Conservation (phyloP, 768 basidiomycete species). For the Tricholoma matsutake region DNA sequence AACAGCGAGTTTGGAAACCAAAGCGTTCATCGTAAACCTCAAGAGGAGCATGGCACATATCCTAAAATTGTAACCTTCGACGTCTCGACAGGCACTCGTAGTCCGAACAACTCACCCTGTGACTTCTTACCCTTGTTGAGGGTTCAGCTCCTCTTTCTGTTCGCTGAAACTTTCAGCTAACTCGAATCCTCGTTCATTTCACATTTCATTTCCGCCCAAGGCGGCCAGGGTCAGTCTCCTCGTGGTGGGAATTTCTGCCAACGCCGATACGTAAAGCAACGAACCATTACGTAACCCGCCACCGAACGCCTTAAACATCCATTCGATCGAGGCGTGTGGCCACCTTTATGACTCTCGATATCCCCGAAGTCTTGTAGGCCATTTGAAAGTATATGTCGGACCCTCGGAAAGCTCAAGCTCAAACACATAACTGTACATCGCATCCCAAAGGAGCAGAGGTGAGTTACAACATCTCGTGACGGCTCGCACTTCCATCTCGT, state of each 20-base stretch:
- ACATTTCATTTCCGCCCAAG: background rate
- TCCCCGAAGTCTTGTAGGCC: background rate
- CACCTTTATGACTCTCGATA: slow-evolving; percentile 5
- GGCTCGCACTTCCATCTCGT: background rate
- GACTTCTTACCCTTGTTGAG: background rate
- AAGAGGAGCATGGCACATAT: background rate
- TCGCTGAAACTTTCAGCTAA: background rate
- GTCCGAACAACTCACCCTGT: background rate
- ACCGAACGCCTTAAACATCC: slow-evolving; percentile 2
- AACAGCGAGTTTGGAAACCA: background rate
- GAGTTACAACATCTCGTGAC: slow-evolving; percentile 1
- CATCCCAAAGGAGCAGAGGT: slow-evolving; percentile 1
- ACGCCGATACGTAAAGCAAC: slow-evolving; percentile 2
- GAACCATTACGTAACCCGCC: slow-evolving; percentile 6
- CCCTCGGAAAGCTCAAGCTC: background rate
- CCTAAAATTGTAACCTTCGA: background rate
- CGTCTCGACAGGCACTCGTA: background rate
- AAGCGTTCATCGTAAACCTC: background rate
- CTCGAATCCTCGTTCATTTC: background rate
- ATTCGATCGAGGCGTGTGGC: slow-evolving; percentile 6
- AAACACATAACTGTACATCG: background rate
- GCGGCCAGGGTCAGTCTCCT: background rate
- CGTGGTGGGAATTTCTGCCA: slow-evolving; percentile 2
- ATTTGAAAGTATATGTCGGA: slow-evolving; percentile 1
- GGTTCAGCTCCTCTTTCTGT: background rate